A percentile compares a stretch with the other conserved stretches of the same genome.
Evolutionary conservation across 768 basidiomycete species (phyloP).

Genomic region (Coprinopsis marcescibilis): DNA sequence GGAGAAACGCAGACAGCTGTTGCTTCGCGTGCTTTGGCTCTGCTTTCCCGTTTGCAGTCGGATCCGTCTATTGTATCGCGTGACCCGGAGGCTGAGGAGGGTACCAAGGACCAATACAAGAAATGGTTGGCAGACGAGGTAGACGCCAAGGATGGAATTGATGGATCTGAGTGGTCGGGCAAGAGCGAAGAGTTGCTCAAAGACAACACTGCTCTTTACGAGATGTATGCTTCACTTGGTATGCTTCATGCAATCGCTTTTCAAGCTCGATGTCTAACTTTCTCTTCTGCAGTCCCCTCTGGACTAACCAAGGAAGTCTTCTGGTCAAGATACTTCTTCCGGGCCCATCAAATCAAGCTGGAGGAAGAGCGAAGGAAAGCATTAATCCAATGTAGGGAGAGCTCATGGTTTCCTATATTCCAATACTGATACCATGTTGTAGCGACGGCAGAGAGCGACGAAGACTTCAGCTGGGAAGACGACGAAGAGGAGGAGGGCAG

Average conservation of each 20-base stretch:
- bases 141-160: conserved; percentile 48
- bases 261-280: conserved; percentile 4
- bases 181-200: conserved; percentile 40
- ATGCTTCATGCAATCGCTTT: conserved; percentile 11
- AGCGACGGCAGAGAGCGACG: conserved; percentile 69
- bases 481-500: conserved; percentile 68
- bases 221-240: conserved; percentile 47
- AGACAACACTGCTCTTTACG: conserved; percentile 31
- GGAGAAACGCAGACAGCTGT: conserved; percentile 31
- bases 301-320: conserved; percentile 60
- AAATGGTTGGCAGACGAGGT: conserved; percentile 53
- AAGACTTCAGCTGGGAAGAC: conserved; percentile 91
- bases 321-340: conserved; percentile 90
- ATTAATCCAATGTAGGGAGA: conserved; percentile 57
- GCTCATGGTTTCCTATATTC: not conserved
- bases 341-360: conserved; percentile 70
- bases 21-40: conserved; percentile 69
- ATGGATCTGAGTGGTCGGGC: conserved; percentile 51
- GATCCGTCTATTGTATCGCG: conserved; percentile 72
- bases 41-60: conserved; percentile 66
- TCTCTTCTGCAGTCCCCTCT: conserved; percentile 52
- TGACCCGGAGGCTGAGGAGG: conserved; percentile 66
- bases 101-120: conserved; percentile 46
- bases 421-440: not conserved
- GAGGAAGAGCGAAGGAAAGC: conserved; percentile 78